A percentile compares a stretch with the other conserved stretches of the same genome.
Evolutionary conservation across 192 early-diverging fungal species (phyloP).

Genomic region (Coemansia sp.): DNA sequence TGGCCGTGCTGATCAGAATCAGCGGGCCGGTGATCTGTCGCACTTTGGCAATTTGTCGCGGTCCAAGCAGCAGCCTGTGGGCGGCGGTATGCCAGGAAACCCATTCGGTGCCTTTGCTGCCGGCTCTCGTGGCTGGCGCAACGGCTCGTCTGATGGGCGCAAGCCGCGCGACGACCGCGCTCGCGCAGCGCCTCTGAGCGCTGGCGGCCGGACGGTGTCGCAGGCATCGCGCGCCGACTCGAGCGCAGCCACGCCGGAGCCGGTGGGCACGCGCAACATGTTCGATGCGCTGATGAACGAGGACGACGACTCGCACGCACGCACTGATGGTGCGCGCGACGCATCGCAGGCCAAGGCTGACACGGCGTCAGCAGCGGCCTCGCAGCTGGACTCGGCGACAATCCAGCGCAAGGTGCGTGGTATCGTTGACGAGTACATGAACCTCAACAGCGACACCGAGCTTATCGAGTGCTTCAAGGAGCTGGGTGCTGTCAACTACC

Average conservation of each 20-base stretch:
- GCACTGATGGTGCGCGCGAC: constrained; percentile 31
- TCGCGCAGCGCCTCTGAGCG: constrained; percentile 19
- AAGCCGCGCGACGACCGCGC: constrained; percentile 37
- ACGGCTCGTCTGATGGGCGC: constrained; percentile 47
- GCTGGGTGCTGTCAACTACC: constrained; percentile 59
- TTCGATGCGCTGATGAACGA: constrained; percentile 49
- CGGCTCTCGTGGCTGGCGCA: constrained; percentile 55
- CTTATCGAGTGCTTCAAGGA: constrained; percentile 69
- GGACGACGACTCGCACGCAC: constrained; percentile 35
- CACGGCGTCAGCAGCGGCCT: constrained; percentile 15
- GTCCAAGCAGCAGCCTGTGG: constrained; percentile 42
- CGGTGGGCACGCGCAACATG: constrained; percentile 49
- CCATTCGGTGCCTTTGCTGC: constrained; percentile 39
- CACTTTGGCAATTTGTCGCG: constrained; percentile 73
- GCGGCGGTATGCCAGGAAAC: constrained; percentile 16
- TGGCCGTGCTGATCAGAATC: constrained; percentile 52
- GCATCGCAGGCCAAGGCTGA: constrained; percentile 13
- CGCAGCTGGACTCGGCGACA: constrained; percentile 54
- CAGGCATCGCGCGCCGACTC: constrained; percentile 51
- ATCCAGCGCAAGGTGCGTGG: constrained; percentile 56
- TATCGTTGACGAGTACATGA: constrained; percentile 63
- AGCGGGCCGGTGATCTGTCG: constrained; percentile 68
- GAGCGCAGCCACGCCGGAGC: constrained; percentile 50
- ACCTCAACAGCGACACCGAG: constrained; percentile 61
- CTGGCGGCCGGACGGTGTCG: constrained; percentile 48